Conservation (phyloP, 441 rosid genomes). For the Eutrema salsugineum region DNA sequence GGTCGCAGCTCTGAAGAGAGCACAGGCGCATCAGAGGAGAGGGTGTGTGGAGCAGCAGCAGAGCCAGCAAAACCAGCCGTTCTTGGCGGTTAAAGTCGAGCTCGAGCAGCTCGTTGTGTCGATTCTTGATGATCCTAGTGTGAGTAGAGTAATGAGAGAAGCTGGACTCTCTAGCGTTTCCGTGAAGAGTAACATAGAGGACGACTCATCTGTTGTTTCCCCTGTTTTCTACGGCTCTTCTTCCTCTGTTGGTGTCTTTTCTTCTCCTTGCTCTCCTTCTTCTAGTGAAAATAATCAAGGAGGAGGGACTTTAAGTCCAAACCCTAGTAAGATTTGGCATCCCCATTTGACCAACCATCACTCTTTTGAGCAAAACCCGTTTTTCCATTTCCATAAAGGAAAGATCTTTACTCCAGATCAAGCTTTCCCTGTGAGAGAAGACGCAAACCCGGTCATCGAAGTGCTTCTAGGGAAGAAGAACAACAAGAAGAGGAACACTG, state of each 20-base stretch:
- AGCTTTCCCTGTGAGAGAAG: constrained; percentile 45
- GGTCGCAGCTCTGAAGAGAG: constrained; percentile 84
- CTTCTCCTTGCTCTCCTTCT: constrained; percentile 79
- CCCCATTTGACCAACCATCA: constrained; percentile 42
- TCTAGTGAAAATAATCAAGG: constrained; percentile 41
- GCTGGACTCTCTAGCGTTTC: constrained; percentile 80
- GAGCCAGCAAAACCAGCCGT: constrained; percentile 73
- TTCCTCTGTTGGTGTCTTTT: constrained; percentile 56
- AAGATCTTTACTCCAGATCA: constrained; percentile 35
- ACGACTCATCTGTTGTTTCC: constrained; percentile 52
- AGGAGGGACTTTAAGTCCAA: constrained; percentile 35
- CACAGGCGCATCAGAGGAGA: constrained; percentile 89
- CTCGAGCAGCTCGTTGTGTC: constrained; percentile 79
- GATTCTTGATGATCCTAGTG: constrained; percentile 93
- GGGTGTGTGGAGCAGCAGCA: constrained; percentile 88
- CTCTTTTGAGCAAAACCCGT: constrained; percentile 54
- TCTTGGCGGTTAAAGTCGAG: constrained; percentile 72
- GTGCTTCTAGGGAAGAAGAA: constrained; percentile 52
- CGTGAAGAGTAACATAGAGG: constrained; percentile 67
- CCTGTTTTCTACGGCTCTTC: constrained; percentile 51
- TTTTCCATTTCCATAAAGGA: constrained; percentile 48
- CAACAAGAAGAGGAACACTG: constrained; percentile 57
- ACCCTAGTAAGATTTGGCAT: constrained; percentile 56
- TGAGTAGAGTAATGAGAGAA: constrained; percentile 88
- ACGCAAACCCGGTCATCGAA: constrained; percentile 64